Evolutionary conservation across 805 yeast genomes (phyloP).

Genomic region (Cyberlindnera subsufficiens): DNA sequence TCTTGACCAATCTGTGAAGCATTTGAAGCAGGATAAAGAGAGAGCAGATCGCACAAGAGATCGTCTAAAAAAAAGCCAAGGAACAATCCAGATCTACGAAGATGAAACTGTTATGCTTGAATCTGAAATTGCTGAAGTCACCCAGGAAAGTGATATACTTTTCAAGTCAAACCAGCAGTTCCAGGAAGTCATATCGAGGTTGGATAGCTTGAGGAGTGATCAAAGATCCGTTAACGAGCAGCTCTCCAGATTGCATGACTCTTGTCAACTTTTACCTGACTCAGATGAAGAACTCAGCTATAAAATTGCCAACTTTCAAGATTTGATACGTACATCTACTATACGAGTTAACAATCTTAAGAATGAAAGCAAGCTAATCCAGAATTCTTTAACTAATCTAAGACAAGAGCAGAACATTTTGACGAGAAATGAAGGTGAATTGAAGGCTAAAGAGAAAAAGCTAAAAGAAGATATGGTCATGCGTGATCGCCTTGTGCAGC

Average conservation of each 20-base stretch:
- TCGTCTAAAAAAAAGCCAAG: conserved; percentile 38
- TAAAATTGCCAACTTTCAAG: conserved; percentile 37
- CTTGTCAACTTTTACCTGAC: conserved; percentile 42
- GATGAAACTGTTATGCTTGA: conserved; percentile 45
- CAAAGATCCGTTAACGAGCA: conserved; percentile 42
- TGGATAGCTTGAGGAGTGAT: conserved; percentile 50
- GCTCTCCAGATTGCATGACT: conserved; percentile 40
- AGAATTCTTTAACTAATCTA: conserved; percentile 17
- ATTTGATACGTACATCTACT: conserved; percentile 24
- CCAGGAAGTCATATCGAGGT: conserved; percentile 60
- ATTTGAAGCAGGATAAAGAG: conserved; percentile 64
- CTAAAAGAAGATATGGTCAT: conserved; percentile 22
- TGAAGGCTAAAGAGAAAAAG: conserved; percentile 37
- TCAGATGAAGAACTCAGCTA: conserved; percentile 34
- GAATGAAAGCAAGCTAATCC: conserved; percentile 17
- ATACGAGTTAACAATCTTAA: conserved; percentile 23
- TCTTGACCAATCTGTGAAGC: conserved; percentile 72
- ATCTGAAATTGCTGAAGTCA: conserved; percentile 42
- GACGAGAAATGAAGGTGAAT: conserved; percentile 49
- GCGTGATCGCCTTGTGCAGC: conserved; percentile 10
- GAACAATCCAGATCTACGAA: conserved; percentile 38
- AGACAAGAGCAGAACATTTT: conserved; percentile 31
- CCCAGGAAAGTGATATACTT: conserved; percentile 53
- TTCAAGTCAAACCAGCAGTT: conserved; percentile 78
- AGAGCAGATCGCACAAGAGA: conserved; percentile 57